Conservation (phyloP, 768 basidiomycete species). For the Hypholoma sublateritium region DNA sequence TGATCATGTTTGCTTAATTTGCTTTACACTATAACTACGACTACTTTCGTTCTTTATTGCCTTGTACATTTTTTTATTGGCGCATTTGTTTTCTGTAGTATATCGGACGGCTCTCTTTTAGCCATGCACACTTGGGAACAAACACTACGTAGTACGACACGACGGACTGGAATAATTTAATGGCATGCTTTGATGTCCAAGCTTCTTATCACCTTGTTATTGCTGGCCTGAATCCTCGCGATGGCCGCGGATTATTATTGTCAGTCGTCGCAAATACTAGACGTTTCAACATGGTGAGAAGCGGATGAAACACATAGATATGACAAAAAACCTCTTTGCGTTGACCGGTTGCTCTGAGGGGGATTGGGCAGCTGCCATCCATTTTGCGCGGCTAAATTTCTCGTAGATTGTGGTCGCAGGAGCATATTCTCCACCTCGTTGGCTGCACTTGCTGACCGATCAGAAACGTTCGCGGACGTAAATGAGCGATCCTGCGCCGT, state of each 20-base stretch:
- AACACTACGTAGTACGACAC: neutral
- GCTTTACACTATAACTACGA: neutral
- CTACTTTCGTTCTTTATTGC: constrained; percentile 15
- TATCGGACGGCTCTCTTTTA: constrained; percentile 3
- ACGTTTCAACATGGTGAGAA: neutral
- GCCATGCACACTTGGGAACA: neutral
- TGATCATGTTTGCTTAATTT: constrained; percentile 4
- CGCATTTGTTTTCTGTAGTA: neutral
- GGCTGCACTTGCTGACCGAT: constrained; percentile 59
- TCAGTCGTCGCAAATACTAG: constrained; percentile 43
- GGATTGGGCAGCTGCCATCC: constrained; percentile 23
- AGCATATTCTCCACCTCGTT: constrained; percentile 75
- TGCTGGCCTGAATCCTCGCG: constrained; percentile 47
- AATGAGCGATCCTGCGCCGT: constrained; percentile 34
- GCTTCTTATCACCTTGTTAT: constrained; percentile 13
- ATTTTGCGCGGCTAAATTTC: constrained; percentile 9
- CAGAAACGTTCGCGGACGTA: constrained; percentile 46
- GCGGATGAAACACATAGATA: neutral
- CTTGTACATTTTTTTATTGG: constrained; percentile 2
- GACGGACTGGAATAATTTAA: neutral
- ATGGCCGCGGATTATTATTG: constrained; percentile 30
- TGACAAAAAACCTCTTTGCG: constrained; percentile 23
- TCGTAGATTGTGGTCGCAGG: constrained; percentile 24
- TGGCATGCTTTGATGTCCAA: neutral
- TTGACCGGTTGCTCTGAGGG: constrained; percentile 17